Evolutionary conservation across 164 flowering plant genomes (phyloP).

Genomic region (Dillenia suffruticosa): DNA sequence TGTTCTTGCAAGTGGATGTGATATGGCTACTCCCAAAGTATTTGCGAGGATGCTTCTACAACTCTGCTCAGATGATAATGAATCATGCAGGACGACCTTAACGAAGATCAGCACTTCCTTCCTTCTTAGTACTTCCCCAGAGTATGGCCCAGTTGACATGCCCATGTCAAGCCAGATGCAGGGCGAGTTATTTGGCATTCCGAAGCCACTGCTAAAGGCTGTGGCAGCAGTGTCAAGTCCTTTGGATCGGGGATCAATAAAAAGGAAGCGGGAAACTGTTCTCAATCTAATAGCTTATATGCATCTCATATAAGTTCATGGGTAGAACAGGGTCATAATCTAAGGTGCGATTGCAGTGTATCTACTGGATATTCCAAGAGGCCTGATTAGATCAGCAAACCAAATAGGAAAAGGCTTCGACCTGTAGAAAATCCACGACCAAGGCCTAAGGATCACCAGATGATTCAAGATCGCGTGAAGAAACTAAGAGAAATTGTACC

Average conservation of each 20-base stretch:
- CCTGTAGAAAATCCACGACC: slow-evolving; percentile 97
- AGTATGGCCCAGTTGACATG: slow-evolving; percentile 13
- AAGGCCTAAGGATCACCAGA: slow-evolving; percentile 98
- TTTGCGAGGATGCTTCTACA: slow-evolving; percentile 22
- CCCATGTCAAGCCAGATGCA: slow-evolving; percentile 28
- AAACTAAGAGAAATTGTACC: slow-evolving; percentile 96
- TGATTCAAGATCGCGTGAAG: slow-evolving; percentile 97
- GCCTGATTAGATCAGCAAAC: slow-evolving; percentile 49
- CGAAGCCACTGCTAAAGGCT: slow-evolving; percentile 28
- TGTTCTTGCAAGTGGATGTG: slow-evolving; percentile 8
- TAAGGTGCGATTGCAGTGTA: slow-evolving; percentile 42
- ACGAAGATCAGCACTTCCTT: slow-evolving; percentile 51
- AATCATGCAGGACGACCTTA: slow-evolving; percentile 52
- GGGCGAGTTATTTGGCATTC: slow-evolving; percentile 28
- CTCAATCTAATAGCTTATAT: slow-evolving; percentile 39
- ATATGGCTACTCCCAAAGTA: slow-evolving; percentile 7
- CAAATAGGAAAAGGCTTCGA: slow-evolving; percentile 81
- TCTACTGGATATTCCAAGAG: slow-evolving; percentile 60
- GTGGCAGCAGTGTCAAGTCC: slow-evolving; percentile 35
- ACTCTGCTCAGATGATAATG: slow-evolving; percentile 39
- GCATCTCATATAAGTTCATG: slow-evolving; percentile 69
- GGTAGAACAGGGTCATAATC: slow-evolving; percentile 47
- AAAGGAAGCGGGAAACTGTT: slow-evolving; percentile 35
- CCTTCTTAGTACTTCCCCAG: slow-evolving; percentile 28
- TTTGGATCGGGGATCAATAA: slow-evolving; percentile 31